Conservation (phyloP, 768 basidiomycete genomes). For the Coprinellus micaceus region DNA sequence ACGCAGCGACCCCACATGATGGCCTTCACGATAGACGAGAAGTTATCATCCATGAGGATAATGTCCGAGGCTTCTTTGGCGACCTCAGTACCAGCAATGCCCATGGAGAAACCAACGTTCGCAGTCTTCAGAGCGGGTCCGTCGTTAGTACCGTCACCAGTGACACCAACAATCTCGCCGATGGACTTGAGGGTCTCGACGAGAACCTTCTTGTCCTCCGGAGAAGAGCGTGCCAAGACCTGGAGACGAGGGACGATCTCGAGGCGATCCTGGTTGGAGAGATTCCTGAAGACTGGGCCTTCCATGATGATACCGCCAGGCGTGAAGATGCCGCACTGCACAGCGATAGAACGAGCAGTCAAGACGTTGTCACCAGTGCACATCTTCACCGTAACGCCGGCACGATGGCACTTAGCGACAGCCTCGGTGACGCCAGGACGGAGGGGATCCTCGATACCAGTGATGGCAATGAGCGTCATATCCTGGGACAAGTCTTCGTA, state of each 20-base stretch:
- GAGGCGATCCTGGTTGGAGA: constrained; percentile 65
- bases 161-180: constrained; percentile 92
- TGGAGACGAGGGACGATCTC: constrained; percentile 90
- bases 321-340: constrained; percentile 93
- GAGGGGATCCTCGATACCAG: constrained; percentile 95
- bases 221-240: constrained; percentile 95
- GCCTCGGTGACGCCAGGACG: constrained; percentile 87
- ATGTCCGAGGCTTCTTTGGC: constrained; percentile 99
- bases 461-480: constrained; percentile 83
- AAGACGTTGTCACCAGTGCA: constrained; percentile 97
- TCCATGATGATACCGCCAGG: constrained; percentile 97
- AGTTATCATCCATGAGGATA: constrained; percentile 97
- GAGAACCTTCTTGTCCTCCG: constrained; percentile 93
- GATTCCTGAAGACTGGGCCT: constrained; percentile 85
- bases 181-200: constrained; percentile 84
- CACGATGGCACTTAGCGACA: constrained; percentile 80
- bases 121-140: constrained; percentile 95
- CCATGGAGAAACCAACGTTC: constrained; percentile 96
- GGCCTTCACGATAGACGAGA: constrained; percentile 92
- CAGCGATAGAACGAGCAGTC: constrained; percentile 92
- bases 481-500: constrained; percentile 68
- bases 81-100: constrained; percentile 94
- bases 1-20: constrained; percentile 99
- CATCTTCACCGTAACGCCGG: constrained; percentile 96
- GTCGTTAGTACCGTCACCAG: constrained; percentile 98